These are phyloP conservation scores for Talaromyces ruber DNA, from an alignment of 495 filamentous ascomycete species.

Conservation along the genomic window DNA sequence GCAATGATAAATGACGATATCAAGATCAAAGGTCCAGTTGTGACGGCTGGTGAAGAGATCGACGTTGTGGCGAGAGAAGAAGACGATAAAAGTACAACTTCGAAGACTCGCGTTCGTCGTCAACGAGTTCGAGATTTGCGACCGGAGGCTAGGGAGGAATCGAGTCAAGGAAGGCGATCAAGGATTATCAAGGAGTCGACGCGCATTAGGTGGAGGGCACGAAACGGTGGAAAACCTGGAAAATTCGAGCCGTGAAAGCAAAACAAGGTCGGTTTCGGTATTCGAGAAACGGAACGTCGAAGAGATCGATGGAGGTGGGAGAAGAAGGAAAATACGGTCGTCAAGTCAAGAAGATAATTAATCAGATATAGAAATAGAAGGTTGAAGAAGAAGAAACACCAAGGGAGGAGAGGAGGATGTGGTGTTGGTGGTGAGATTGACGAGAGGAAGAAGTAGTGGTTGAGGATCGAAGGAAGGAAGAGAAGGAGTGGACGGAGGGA, in stretches of 20 bases:
- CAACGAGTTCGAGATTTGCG: conserved; percentile 3
- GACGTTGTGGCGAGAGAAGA: not conserved
- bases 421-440: conserved; percentile 13
- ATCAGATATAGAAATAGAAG: conserved; percentile 7
- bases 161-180: not conserved
- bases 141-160: not conserved
- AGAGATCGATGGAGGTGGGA: conserved; percentile 9
- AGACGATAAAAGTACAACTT: not conserved
- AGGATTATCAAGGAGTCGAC: not conserved
- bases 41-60: not conserved
- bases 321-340: conserved; percentile 11
- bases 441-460: conserved; percentile 19
- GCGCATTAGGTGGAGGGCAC: conserved; percentile 1
- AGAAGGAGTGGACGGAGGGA: conserved; percentile 11
- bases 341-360: conserved; percentile 12
- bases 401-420: not conserved
- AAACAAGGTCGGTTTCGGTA: conserved; percentile 22
- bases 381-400: not conserved
- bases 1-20: not conserved
- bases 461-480: conserved; percentile 8
- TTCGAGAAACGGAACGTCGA: conserved; percentile 25
- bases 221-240: not conserved
- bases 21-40: not conserved
- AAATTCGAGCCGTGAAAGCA: conserved; percentile 11
- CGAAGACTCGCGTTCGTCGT: not conserved